Percentiles rank a stretch among this genome's conserved stretches.
These are phyloP conservation scores for Xylaria sp. DNA, from an alignment of 2,329 filamentous ascomycete genomes.

Conservation along the genomic window DNA sequence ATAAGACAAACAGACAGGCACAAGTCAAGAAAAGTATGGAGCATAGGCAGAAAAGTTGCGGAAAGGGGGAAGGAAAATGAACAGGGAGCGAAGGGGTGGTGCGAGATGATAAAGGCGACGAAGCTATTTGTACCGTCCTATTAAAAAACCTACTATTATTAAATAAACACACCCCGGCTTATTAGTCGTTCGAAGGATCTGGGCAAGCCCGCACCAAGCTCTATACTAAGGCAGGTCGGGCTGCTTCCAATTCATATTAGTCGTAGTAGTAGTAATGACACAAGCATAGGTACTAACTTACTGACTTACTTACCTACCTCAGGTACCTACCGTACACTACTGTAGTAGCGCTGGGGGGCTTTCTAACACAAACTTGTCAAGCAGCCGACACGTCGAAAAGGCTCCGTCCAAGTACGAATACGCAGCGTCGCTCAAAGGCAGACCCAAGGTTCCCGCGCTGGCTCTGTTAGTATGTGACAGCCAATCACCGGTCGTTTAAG, in stretches of 20 bases:
- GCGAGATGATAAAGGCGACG: constrained; percentile 32
- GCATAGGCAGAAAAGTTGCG: constrained; percentile 13
- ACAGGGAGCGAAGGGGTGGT: constrained; percentile 18
- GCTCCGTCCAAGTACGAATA: constrained; percentile 28
- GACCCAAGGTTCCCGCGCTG: constrained; percentile 12
- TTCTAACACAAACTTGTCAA: constrained; percentile 5
- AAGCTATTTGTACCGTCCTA: constrained; percentile 36
- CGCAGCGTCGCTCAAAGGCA: constrained; percentile 16
- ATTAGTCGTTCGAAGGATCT: constrained; percentile 38
- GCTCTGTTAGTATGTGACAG: constrained; percentile 7
- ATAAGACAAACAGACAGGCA: not conserved
- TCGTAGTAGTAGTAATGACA: constrained; percentile 24
- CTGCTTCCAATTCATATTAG: constrained; percentile 22
- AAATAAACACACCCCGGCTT: constrained; percentile 26
- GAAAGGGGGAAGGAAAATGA: constrained; percentile 21
- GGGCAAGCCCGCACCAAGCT: constrained; percentile 24
- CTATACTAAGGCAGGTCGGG: constrained; percentile 24
- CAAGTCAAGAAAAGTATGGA: constrained; percentile 22
- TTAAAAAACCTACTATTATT: constrained; percentile 34
- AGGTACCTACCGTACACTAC: not conserved
- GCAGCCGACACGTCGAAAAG: constrained; percentile 17
- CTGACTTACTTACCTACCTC: not conserved
- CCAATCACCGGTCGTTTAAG: constrained; percentile 27
- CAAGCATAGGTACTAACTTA: not conserved
- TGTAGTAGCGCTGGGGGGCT: not conserved